Base-by-base conservation (phyloP, 352 stramenopile genomes). In the Phytophthora constricta region DNA sequence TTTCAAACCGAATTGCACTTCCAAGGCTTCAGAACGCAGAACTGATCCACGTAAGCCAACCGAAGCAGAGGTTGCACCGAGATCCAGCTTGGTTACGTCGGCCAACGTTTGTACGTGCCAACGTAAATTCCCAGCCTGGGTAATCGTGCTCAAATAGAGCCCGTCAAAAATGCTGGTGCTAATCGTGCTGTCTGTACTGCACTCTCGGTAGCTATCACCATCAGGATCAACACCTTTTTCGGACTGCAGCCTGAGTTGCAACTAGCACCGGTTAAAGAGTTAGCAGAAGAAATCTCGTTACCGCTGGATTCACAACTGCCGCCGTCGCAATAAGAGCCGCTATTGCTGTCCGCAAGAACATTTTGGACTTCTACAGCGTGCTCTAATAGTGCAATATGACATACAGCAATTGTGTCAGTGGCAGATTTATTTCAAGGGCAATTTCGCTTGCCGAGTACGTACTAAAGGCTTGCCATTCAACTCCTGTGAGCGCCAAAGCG, bases 381-480 rank as follows among this genome's bases (percentile, higher is more conserved):
- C 42, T 70, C 68, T 76, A 50, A 3, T 25, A 41, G 17, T n/a
- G 4, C n/a, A 33, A 26, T 3, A 47, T 47, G 5, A 41, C 37
- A 46, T 13, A n/a, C 52, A 28, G 58, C 19, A 34, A 5, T 31
- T 22, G 11, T 34, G 25, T 34, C 26, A 26, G 3, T 11, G 4
- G 26, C 37, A 74, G 13, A 7, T 25, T 22, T 31, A n/a, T n/a
- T n/a, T n/a, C n/a, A n/a, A n/a, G n/a, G n/a, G n/a, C n/a, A n/a
- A n/a, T 7, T 28, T 37, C 31, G 13, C 28, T 57, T 45, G 19
- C 11, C 46, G 42, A n/a, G 25, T 19, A 80, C 77, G 58, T 67
- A 86, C 69, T 82, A 34, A 74, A 78, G 41, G 62, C 49, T 54
- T 60, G 67, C 74, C 73, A 79, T 11, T 70, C 22, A 20, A 63